A percentile compares a stretch with the other conserved stretches of the same genome.
Conservation (phyloP, 2,329 filamentous ascomycete species). For the Mycogone perniciosa region DNA sequence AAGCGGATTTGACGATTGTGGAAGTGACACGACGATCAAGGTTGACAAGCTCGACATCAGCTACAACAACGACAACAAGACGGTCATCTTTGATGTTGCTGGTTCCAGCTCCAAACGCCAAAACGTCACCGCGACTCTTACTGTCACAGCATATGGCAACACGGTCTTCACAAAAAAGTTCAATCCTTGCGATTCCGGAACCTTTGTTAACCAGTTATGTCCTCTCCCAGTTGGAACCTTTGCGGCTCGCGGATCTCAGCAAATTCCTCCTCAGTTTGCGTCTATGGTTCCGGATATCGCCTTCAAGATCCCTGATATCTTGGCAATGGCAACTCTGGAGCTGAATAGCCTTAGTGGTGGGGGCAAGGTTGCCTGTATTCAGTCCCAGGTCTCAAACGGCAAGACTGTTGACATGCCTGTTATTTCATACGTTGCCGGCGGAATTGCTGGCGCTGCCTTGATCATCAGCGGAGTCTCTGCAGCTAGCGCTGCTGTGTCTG, state of each 20-base stretch:
- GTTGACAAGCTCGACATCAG: constrained; percentile 70
- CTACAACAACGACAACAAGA: constrained; percentile 70
- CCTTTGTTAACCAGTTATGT: constrained; percentile 68
- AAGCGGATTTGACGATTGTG: constrained; percentile 71
- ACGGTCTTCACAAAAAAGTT: constrained; percentile 73
- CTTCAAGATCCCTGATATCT: constrained; percentile 84
- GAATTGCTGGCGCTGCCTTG: constrained; percentile 78
- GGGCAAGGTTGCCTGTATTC: constrained; percentile 70
- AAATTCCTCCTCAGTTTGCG: constrained; percentile 65
- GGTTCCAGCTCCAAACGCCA: constrained; percentile 68
- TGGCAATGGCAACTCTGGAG: constrained; percentile 74
- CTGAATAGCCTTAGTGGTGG: constrained; percentile 57
- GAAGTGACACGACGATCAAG: constrained; percentile 46
- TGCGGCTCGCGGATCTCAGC: constrained; percentile 62
- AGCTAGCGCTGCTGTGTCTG: constrained; percentile 47
- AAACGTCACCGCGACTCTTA: constrained; percentile 71
- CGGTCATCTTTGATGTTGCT: constrained; percentile 73
- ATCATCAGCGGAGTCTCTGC: constrained; percentile 67
- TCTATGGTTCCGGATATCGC: constrained; percentile 78
- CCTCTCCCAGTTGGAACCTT: constrained; percentile 76
- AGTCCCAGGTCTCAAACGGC: constrained; percentile 77
- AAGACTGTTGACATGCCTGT: constrained; percentile 70
- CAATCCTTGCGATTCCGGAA: constrained; percentile 68
- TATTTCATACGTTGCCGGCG: constrained; percentile 77
- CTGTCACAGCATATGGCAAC: constrained; percentile 78